A percentile compares a stretch with the other conserved stretches of the same genome.
Evolutionary conservation across 805 yeast species (phyloP).

Genomic region (Wickerhamomyces bisporus): DNA sequence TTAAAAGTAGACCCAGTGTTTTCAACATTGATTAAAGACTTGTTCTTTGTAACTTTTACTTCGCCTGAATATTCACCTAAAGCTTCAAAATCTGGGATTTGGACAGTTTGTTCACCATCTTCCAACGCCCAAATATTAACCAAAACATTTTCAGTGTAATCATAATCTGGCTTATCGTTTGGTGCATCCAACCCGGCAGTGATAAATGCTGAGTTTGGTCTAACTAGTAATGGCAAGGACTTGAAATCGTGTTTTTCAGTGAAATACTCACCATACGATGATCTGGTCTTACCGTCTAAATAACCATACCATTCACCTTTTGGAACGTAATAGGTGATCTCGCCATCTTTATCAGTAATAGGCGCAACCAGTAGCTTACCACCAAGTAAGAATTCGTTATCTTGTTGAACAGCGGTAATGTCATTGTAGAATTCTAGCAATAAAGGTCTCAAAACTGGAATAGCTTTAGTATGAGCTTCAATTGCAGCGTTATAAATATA

Average conservation of each 20-base stretch:
- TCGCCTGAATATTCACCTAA: slow-evolving; percentile 12
- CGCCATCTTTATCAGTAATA: slow-evolving; percentile 11
- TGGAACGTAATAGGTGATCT: slow-evolving; percentile 18
- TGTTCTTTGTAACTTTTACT: slow-evolving; percentile 8
- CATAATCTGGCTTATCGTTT: slow-evolving; percentile 17
- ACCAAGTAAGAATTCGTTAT: slow-evolving; percentile 17
- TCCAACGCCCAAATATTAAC: slow-evolving; percentile 14
- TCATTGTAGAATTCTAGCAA: slow-evolving; percentile 16
- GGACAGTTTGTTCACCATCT: slow-evolving; percentile 14
- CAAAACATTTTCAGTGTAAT: slow-evolving; percentile 16
- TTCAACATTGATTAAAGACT: slow-evolving; percentile 5
- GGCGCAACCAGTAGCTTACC: slow-evolving; percentile 19
- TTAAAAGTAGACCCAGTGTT: slow-evolving; percentile 4
- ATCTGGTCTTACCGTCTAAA: slow-evolving; percentile 16
- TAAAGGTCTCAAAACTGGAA: slow-evolving; percentile 17
- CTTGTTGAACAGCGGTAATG: slow-evolving; percentile 9
- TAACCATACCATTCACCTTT: slow-evolving; percentile 21
- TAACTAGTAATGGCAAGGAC: slow-evolving; percentile 16
- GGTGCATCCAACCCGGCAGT: slow-evolving; percentile 14
- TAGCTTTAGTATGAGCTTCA: slow-evolving; percentile 15
- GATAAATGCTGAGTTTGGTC: slow-evolving; percentile 14
- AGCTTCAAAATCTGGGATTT: slow-evolving; percentile 12
- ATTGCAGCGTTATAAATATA: slow-evolving; percentile 16
- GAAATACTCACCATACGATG: slow-evolving; percentile 13
- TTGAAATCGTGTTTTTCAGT: slow-evolving; percentile 15